phyloP scores from a whole-genome alignment of 495 filamentous ascomycete genomes.

The Hyaloscypha hepaticicola region DNA sequence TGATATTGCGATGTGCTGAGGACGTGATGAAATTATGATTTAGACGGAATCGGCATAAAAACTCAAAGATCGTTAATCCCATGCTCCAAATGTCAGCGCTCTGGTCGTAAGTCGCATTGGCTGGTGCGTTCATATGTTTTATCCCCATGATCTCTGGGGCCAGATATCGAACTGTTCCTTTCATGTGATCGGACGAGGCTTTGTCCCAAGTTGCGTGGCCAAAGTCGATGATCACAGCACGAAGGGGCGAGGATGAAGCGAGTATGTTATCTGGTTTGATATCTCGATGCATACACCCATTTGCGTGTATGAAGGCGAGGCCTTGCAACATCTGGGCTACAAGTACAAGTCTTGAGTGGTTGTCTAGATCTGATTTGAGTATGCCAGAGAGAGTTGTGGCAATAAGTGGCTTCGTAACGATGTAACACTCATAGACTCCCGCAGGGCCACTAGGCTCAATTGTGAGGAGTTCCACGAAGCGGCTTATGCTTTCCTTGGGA shows the following conservation, averaged over 20 bases:
- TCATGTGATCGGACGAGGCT: conserved; percentile 4
- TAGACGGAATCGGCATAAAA: background rate
- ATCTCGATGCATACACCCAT: conserved; percentile 13
- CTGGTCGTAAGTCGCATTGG: background rate
- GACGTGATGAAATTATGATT: background rate
- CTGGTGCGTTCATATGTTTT: background rate
- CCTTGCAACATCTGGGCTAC: background rate
- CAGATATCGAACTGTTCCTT: background rate
- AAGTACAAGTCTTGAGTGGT: background rate
- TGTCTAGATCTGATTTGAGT: background rate
- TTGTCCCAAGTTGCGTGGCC: conserved; percentile 2
- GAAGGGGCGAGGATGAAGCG: background rate
- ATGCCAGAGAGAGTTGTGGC: background rate
- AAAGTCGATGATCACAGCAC: conserved; percentile 7
- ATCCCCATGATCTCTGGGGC: conserved; percentile 5
- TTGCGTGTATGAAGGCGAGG: background rate
- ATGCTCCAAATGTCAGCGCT: conserved; percentile 4
- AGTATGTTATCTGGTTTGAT: conserved; percentile 3
- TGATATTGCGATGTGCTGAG: background rate
- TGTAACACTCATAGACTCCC: conserved; percentile 1
- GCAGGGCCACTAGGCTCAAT: conserved; percentile 4
- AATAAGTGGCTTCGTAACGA: conserved; percentile 6
- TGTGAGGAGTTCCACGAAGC: background rate
- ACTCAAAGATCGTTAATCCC: conserved; percentile 3
- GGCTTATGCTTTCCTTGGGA: conserved; percentile 2